Evolutionary conservation across 2,329 filamentous ascomycete genomes (phyloP).

Genomic region (Aureobasidium sp.): DNA sequence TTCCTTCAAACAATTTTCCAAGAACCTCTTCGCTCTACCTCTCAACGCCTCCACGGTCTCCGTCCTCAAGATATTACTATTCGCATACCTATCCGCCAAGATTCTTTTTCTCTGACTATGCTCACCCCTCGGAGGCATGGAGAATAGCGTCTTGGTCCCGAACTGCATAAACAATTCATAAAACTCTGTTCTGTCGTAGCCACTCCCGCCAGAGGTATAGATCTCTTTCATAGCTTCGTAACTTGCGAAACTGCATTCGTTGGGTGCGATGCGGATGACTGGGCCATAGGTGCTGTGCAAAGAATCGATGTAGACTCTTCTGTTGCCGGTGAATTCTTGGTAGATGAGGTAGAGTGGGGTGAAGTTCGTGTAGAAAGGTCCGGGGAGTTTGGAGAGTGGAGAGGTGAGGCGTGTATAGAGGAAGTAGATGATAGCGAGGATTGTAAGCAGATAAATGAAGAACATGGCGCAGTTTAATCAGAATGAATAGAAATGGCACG

Average conservation of each 20-base stretch:
- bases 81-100: conserved; percentile 18
- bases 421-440: neutral
- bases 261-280: conserved; percentile 25
- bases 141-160: conserved; percentile 17
- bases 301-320: conserved; percentile 33
- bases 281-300: conserved; percentile 30
- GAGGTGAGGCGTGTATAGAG: conserved; percentile 14
- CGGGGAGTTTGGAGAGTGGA: conserved; percentile 26
- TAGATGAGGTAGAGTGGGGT: conserved; percentile 30
- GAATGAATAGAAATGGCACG: neutral
- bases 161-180: conserved; percentile 19
- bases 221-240: conserved; percentile 26
- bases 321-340: conserved; percentile 31
- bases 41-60: conserved; percentile 14
- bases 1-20: conserved; percentile 15
- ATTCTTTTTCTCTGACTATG: conserved; percentile 16
- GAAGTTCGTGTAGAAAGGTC: conserved; percentile 23
- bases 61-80: conserved; percentile 17
- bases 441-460: neutral
- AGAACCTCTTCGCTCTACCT: conserved; percentile 1
- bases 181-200: conserved; percentile 25
- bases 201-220: conserved; percentile 22
- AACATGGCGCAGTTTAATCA: neutral
- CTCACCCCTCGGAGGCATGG: conserved; percentile 12
- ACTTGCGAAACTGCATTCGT: conserved; percentile 26